Evolutionary conservation across 306 rosid species (phyloP), one percentile per base, ranked within the genome.

Genomic region (Delonix regia): DNA sequence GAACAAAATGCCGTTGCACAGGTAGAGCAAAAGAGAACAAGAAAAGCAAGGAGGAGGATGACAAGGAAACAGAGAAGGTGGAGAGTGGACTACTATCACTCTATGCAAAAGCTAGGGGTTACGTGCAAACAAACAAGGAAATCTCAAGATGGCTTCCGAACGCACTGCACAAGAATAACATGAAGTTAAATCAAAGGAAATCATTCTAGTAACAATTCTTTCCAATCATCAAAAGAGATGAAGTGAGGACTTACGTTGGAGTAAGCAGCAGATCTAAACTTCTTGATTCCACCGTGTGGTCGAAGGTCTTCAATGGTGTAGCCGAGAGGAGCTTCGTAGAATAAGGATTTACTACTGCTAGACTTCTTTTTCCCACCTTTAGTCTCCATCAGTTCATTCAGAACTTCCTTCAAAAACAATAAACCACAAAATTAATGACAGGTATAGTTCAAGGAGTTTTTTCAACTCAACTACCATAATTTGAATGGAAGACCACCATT

Each of bases 191-290:
- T 28, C 22, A 71, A 56, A 48, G 0, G 6, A 60, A 60, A 30
- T 21, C 19, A 80, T 21, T 30, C 41, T 42, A n/a, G 61, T 21
- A 57, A 59, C n/a, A 63, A 60, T 45, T 55, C 27, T 41, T 3
- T n/a, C 36, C 68, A 79, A 48, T 56, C 1, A 74, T 71, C 73
- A 30, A 59, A 8, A 48, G 28, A 15, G 9, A 65, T 33, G 59
- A 21, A 51, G 16, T 9, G 68, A 27, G 44, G 61, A 77, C 89
- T 78, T 61, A 94, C 99, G 97, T 95, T 95, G 80, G 99, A 95
- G 98, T 95, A 95, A 30, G 97, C 99, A 95, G 99, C 92, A 9
- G 98, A 88, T 95, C 93, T 79, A 98, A 88, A 95, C 47, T 95
- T 95, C 92, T 89, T 89, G 91, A 92, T 91, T 87, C 99, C 99